Base-by-base conservation (phyloP, 257 asterid species). In the Solanum chilense region DNA sequence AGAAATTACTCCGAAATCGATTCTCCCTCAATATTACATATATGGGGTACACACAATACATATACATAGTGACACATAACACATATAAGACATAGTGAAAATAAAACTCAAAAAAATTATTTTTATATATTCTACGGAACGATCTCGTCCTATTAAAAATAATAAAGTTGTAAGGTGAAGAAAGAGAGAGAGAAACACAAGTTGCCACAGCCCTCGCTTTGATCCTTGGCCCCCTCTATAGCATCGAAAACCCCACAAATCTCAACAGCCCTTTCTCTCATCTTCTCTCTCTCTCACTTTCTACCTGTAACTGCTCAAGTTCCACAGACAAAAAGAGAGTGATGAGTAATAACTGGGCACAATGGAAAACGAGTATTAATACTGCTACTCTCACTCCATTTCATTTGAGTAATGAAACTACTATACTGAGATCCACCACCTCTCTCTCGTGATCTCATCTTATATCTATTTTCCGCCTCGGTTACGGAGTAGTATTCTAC, bases 201-300 rank as follows among this genome's bases (percentile, higher is more conserved):
- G 52, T 71, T 82, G 84, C 12, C 37, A 16, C 68, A 39, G 37
- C 77, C 44, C 66, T 87, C 49, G 31, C 56, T 81, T 41, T 52
- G 78, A 47, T 69, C 13, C 69, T 25, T 37, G 18, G 45, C 91
- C 60, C 75, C 21, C 10, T 27, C 29, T 42, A 42, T 84, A 52
- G 89, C 92, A 77, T 91, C 82, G 92, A 84, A 20, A 92, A 87
- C 91, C 92, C 93, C 93, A 92, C 96, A 91, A 92, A 92, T 92
- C 95, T 90, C 70, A 87, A 90, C 93, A 88, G 90, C 92, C n/a
- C 31, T 44, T 77, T 77, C 39, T 77, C n/a, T 71, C 80, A 12
- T 66, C 44, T 9, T 60, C 88, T 71, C 88, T 71, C 52, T 52
- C 87, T 45, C 56, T 45, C 77, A 15, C 42, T 49, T 66, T 88